Base-by-base conservation (phyloP, 257 asterid genomes). In the Solanum habrochaites region DNA sequence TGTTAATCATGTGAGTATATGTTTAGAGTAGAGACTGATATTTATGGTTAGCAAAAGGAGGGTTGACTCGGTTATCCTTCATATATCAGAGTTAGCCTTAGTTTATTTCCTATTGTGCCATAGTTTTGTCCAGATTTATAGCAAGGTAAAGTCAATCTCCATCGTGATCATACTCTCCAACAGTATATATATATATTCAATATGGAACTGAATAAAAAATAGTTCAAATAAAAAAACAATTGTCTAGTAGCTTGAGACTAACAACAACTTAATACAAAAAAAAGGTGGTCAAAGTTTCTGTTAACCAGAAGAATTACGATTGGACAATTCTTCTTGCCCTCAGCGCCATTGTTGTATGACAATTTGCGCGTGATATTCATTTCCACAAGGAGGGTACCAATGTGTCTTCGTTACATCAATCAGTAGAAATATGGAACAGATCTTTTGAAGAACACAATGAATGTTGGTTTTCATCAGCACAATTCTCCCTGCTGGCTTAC, bases 1-100 rank as follows among this genome's bases (percentile, higher is more conserved):
- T 85, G 23, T 72, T 56, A 86, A 82, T 66, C 39, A 87, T 86
- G 88, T 91, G 92, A 88, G 90, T 89, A 93, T 90, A 87, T 87
- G 88, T 87, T 47, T 20, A 80, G 92, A 84, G 85, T 32, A 78
- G 37, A 83, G 91, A 87, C 47, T 83, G 85, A 83, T 88, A 85
- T 90, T 87, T 88, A 85, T 86, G 83, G 35, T 39, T 88, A 86
- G 69, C 40, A n/a, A 84, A 62, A 66, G 80, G 39, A 84, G 11
- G 20, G 78, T 6, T n/a, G n/a, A 15, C 78, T n/a, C 42, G 37
- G 29, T 60, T 40, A n/a, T 52, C 71, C 64, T 82, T 58, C 45
- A 52, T 74, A 29, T 23, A 23, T 74, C 58, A 23, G 11, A 40
- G 32, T n/a, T n/a, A n/a, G n/a, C n/a, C n/a, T n/a, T n/a, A n/a